phyloP scores from a whole-genome alignment of 2,329 filamentous ascomycete genomes.

The Lachnum nothofagi region DNA sequence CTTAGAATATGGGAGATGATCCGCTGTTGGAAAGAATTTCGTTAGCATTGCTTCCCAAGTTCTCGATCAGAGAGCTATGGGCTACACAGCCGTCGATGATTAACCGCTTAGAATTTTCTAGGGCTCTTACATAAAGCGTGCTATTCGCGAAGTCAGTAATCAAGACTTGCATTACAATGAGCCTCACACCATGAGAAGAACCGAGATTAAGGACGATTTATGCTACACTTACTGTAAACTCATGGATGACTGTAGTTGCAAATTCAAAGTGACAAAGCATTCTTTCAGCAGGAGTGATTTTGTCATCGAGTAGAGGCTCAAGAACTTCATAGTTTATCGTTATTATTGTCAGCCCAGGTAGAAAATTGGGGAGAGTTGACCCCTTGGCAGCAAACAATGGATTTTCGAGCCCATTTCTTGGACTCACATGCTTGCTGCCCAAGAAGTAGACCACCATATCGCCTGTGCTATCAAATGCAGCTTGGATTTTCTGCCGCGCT shows the following conservation, averaged over 20 bases:
- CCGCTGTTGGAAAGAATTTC: no score
- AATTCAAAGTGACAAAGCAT: background rate
- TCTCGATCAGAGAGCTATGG: no score
- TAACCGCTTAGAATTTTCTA: no score
- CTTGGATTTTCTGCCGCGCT: background rate
- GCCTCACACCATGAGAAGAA: background rate
- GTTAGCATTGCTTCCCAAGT: no score
- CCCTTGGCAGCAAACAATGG: background rate
- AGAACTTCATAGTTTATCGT: background rate
- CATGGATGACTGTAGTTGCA: background rate
- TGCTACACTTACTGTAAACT: background rate
- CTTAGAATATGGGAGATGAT: no score
- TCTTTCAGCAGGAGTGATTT: background rate
- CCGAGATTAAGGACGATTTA: no score
- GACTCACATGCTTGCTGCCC: background rate
- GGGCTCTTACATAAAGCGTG: background rate
- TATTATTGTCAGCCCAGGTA: background rate
- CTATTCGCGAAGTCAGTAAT: background rate
- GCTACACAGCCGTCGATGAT: no score
- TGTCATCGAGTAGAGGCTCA: background rate
- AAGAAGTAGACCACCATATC: background rate
- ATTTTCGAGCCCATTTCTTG: background rate
- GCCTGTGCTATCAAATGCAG: background rate
- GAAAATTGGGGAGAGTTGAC: background rate
- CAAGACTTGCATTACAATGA: no score